Base-by-base conservation (phyloP, 257 asterid species). In the Primulina eburnea region DNA sequence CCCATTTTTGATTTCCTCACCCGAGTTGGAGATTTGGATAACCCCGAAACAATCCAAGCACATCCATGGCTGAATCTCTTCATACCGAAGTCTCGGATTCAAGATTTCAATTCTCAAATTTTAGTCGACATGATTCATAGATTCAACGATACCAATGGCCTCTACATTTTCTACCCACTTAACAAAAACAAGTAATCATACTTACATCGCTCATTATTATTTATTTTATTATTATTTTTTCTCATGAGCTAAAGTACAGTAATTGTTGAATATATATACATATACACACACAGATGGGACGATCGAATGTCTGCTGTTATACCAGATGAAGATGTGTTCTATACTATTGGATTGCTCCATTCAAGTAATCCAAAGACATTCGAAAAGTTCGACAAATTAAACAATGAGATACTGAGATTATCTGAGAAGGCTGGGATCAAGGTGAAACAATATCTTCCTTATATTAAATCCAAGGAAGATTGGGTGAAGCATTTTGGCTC, bases 21-120 rank as follows among this genome's bases (percentile, higher is more conserved):
- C 8, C 33, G 75, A 26, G 69, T 71, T 0, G 69, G 73, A 28
- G n/a, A 76, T 37, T 33, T 66, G 52, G 80, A 70, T 64, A 61
- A 32, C 18, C 26, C 32, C 8, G 11, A 65, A 18, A 63, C 78
- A 29, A 56, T 77, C 77, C 81, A 80, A 33, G 78, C 95, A 47
- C 96, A 92, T 78, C 96, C 96, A 58, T 92, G 96, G 97, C 85
- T 92, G 0, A 89, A 87, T 73, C 84, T 92, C 52, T 83, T 86
- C 74, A 81, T 92, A 53, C 93, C 96, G 30, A 89, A 83, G 69
- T 92, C 93, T 5, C 4, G 77, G 30, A 86, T 92, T 5, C 10
- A 24, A 56, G 89, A 86, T n/a, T 86, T 92, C 70, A 83, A 92
- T 71, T 79, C 64, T 20, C 87, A 77, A 21, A 90, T 89, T 60